phyloP scores from a whole-genome alignment of 495 filamentous ascomycete species.

The Hypoxylon lenormandii region DNA sequence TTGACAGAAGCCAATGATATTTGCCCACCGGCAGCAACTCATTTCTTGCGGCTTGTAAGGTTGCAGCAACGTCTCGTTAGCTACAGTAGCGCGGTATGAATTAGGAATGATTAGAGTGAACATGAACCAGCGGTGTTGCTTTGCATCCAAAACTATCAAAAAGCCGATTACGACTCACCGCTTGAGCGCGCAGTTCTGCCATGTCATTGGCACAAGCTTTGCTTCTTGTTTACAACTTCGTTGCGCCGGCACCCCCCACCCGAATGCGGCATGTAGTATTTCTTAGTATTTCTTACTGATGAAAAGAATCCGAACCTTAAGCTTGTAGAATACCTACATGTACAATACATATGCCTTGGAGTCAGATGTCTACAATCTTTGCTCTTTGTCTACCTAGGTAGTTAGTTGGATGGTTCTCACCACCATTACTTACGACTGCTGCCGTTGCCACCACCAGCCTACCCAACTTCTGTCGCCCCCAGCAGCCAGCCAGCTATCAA shows the following conservation, averaged over 20 bases:
- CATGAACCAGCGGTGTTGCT: constrained; percentile 28
- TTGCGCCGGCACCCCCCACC: constrained; percentile 26
- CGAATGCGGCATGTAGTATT: constrained; percentile 9
- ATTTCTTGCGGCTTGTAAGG: constrained; percentile 37
- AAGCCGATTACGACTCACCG: constrained; percentile 37
- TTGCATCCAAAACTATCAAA: constrained; percentile 27
- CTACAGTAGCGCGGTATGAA: constrained; percentile 39
- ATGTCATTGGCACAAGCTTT: constrained; percentile 36
- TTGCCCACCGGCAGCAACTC: constrained; percentile 11
- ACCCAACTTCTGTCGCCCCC: constrained; percentile 1
- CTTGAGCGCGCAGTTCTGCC: constrained; percentile 25
- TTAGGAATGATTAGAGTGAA: constrained; percentile 33
- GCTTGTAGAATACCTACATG: constrained; percentile 4
- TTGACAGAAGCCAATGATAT: constrained; percentile 30
- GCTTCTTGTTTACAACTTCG: constrained; percentile 35
- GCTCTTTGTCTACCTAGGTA: constrained; percentile 5
- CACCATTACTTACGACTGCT: constrained; percentile 6
- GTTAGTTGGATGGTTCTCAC: constrained; percentile 11
- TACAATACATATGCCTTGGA: too few species aligned
- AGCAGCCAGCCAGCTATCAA: constrained; percentile 2
- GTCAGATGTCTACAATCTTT: constrained; percentile 13
- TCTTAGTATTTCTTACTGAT: constrained; percentile 14
- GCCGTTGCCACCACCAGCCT: background rate
- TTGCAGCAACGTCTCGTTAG: constrained; percentile 37
- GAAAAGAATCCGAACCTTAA: constrained; percentile 16